Conservation (phyloP, 441 rosid species). For the Isatis lusitanica region DNA sequence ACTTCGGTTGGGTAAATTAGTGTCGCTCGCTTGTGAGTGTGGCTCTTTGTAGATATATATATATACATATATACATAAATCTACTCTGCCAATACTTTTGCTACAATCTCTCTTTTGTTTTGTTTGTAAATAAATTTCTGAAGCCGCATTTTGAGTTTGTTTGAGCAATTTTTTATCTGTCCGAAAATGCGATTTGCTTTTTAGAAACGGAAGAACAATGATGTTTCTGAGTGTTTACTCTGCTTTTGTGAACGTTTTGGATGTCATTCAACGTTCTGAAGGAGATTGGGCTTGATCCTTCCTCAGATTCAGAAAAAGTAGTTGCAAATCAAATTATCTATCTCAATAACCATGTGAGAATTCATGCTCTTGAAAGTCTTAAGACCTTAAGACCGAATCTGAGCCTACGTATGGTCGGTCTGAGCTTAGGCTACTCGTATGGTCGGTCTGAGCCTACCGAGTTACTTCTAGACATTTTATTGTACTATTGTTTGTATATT, state of each 20-base stretch:
- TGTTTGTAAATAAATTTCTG: slow-evolving; percentile 12
- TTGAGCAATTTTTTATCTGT: not conserved
- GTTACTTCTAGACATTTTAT: too few species aligned
- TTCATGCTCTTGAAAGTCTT: too few species aligned
- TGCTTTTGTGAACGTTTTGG: not conserved
- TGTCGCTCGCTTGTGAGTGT: not conserved
- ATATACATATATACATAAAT: not conserved
- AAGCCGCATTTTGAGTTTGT: not conserved
- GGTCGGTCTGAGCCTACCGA: too few species aligned
- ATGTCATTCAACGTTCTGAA: not conserved
- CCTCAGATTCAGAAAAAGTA: not conserved
- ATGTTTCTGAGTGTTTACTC: not conserved
- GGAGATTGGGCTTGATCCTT: not conserved
- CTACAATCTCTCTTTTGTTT: not conserved
- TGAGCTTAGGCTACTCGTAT: too few species aligned
- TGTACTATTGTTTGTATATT: too few species aligned
- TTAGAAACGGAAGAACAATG: not conserved
- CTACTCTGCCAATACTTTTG: slow-evolving; percentile 6
- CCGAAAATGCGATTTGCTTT: not conserved
- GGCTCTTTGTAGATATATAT: slow-evolving; percentile 16
- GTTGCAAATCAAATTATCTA: not conserved
- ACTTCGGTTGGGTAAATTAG: not conserved
- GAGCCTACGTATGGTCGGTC: too few species aligned
- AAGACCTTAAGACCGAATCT: too few species aligned
- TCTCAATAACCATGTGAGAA: not conserved